phyloP scores from a whole-genome alignment of 1,284 basidiomycete species.

The Ganoderma lucidum region DNA sequence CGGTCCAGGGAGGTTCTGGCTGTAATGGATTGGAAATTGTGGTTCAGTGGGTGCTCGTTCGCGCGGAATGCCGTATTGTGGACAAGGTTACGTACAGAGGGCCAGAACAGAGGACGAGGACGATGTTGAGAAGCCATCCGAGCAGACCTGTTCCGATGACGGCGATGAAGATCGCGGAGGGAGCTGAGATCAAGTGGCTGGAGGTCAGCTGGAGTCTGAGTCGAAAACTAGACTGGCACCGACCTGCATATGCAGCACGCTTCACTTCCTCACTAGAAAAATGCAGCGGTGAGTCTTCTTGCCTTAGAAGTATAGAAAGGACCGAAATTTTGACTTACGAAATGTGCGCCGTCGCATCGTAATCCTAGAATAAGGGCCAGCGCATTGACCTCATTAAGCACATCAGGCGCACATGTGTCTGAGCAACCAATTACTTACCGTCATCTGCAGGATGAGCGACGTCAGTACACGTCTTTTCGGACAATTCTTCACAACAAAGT shows the following conservation, averaged over 20 bases:
- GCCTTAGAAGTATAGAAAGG: too few species aligned
- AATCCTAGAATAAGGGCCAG: constrained; percentile 50
- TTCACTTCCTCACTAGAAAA: constrained; percentile 82
- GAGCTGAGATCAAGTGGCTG: constrained; percentile 52
- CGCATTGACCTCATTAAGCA: neutral
- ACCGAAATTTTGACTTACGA: constrained; percentile 58
- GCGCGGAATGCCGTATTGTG: neutral
- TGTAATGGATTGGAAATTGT: constrained; percentile 34
- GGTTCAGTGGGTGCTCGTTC: neutral
- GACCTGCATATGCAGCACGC: constrained; percentile 76
- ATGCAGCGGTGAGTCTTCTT: neutral
- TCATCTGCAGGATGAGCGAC: constrained; percentile 56
- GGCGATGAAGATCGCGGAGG: constrained; percentile 87
- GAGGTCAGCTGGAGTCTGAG: neutral
- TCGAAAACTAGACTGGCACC: neutral
- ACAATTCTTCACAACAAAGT: neutral
- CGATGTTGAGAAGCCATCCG: constrained; percentile 88
- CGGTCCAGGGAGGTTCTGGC: constrained; percentile 67
- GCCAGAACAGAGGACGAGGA: constrained; percentile 85
- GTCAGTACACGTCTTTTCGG: neutral
- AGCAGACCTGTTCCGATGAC: constrained; percentile 86
- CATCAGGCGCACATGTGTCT: neutral
- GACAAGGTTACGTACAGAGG: constrained; percentile 53
- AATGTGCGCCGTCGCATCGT: constrained; percentile 88
- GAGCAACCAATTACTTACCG: constrained; percentile 49